Evolutionary conservation across 305 asterid species (phyloP).

Genomic region (Withania somnifera): DNA sequence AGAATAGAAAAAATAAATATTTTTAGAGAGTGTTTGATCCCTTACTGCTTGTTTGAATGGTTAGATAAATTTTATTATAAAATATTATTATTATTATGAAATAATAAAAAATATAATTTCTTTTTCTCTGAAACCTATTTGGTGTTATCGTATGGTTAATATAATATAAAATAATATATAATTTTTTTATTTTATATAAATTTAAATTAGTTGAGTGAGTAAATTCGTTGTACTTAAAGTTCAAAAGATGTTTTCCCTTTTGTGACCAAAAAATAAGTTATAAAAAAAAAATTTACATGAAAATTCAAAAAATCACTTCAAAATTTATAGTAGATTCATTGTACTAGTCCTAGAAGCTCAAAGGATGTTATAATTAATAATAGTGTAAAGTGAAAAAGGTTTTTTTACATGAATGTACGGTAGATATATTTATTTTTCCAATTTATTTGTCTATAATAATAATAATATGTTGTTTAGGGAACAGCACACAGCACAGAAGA

Average conservation of each 20-base stretch:
- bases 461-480: background rate
- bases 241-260: background rate
- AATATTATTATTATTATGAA: background rate
- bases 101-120: no score
- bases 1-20: background rate
- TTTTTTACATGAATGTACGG: background rate
- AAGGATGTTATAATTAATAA: background rate
- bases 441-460: background rate
- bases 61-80: background rate
- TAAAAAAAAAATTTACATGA: background rate
- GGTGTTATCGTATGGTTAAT: no score
- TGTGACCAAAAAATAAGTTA: no score
- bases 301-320: background rate
- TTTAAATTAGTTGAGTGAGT: background rate
- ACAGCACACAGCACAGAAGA: background rate
- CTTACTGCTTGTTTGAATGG: background rate
- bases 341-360: background rate
- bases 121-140: no score
- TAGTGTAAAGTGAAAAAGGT: no score
- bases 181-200: no score
- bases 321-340: background rate
- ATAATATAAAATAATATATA: no score
- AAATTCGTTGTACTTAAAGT: background rate
- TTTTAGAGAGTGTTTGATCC: background rate
- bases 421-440: background rate